A percentile compares a stretch with the other conserved stretches of the same genome.
Evolutionary conservation across 2,329 filamentous ascomycete genomes (phyloP).

Genomic region (Setomelanomma holmii): DNA sequence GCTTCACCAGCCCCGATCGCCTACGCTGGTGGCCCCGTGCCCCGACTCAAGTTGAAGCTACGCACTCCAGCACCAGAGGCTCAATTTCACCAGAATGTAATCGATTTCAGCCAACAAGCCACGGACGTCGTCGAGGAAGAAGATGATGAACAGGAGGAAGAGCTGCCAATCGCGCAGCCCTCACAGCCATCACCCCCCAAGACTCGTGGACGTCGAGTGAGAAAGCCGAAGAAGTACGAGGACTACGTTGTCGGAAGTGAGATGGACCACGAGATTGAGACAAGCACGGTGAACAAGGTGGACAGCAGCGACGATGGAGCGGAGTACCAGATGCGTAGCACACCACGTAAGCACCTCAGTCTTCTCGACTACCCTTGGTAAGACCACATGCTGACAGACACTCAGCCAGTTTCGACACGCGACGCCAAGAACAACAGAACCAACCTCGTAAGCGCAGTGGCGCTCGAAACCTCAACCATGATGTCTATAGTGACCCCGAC

Average conservation of each 20-base stretch:
- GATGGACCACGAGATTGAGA: background rate
- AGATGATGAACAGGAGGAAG: background rate
- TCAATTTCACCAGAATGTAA: background rate
- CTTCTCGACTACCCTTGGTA: no score
- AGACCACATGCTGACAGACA: no score
- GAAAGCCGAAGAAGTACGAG: background rate
- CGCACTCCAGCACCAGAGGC: background rate
- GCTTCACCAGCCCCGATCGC: background rate
- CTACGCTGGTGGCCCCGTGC: background rate
- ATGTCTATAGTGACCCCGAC: background rate
- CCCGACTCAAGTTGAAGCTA: background rate
- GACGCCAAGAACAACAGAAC: no score
- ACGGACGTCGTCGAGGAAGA: background rate
- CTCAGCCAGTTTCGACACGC: no score
- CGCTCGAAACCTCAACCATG: background rate
- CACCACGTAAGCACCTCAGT: no score
- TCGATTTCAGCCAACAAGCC: background rate
- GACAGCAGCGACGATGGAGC: background rate
- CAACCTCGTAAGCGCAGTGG: no score
- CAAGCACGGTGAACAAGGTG: background rate
- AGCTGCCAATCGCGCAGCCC: background rate
- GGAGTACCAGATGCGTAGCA: background rate
- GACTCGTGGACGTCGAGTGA: conserved; percentile 8
- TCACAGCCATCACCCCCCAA: background rate
- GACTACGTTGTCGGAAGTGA: conserved; percentile 5